Conservation (phyloP, 2,329 filamentous ascomycete species). For the Ciborinia camelliae region DNA sequence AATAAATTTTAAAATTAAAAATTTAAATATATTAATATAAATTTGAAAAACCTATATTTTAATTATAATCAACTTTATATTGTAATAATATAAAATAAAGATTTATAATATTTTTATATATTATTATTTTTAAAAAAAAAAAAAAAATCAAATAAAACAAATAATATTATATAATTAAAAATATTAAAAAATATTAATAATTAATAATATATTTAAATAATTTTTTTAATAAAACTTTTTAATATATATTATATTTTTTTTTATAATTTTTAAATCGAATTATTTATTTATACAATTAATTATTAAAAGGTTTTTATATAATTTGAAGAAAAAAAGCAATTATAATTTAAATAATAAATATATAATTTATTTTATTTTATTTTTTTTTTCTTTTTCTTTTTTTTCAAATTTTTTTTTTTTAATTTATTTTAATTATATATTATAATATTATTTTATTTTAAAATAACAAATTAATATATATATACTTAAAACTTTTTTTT, state of each 20-base stretch:
- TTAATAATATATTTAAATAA: neutral
- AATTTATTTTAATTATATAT: neutral
- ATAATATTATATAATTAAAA: neutral
- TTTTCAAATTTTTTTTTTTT: neutral
- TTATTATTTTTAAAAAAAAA: neutral
- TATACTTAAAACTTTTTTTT: no score
- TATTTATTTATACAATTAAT: no score
- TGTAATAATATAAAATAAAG: neutral
- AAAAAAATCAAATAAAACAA: neutral
- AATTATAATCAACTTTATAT: conserved; percentile 14
- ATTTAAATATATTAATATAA: neutral
- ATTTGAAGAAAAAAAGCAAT: neutral
- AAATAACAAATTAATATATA: no score
- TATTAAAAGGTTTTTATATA: neutral
- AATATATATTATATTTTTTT: neutral
- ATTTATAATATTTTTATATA: neutral
- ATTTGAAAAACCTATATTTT: conserved; percentile 7
- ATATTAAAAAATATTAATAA: neutral
- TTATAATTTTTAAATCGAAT: neutral
- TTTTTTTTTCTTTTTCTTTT: neutral
- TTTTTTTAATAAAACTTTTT: neutral
- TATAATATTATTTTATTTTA: neutral
- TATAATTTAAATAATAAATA: neutral
- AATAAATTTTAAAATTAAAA: conserved; percentile 5
- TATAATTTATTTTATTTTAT: neutral